Evolutionary conservation across 1,284 basidiomycete species (phyloP).

Genomic region (Rhizoctonia solani): DNA sequence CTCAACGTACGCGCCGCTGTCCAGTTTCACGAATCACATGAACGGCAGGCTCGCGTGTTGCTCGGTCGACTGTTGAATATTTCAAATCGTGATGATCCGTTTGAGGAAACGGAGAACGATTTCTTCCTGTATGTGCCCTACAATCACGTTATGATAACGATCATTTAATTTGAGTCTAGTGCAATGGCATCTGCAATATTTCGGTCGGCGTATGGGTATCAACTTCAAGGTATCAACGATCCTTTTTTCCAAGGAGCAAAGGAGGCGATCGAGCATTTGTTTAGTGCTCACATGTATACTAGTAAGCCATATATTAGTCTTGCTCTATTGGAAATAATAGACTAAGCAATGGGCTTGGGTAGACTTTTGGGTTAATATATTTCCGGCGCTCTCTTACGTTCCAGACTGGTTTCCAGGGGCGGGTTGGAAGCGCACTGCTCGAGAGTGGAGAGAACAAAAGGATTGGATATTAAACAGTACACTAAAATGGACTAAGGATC

Average conservation of each 20-base stretch:
- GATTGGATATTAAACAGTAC: not conserved
- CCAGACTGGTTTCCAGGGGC: constrained; percentile 56
- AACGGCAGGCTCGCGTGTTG: not conserved
- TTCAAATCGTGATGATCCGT: not conserved
- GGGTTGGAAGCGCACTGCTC: constrained; percentile 54
- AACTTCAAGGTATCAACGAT: not conserved
- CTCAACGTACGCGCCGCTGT: not conserved
- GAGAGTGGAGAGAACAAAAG: constrained; percentile 46
- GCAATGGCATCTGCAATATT: constrained; percentile 9
- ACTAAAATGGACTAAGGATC: constrained; percentile 18
- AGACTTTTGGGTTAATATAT: constrained; percentile 35
- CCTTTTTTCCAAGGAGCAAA: not conserved
- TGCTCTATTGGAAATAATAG: not conserved
- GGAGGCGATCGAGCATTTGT: not conserved
- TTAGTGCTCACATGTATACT: constrained; percentile 1
- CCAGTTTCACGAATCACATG: constrained; percentile 4
- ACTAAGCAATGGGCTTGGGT: not conserved
- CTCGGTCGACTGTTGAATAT: not conserved
- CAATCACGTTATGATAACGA: not conserved
- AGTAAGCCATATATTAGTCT: not conserved
- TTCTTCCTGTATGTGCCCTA: not conserved
- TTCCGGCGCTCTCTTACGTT: constrained; percentile 43
- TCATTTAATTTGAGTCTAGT: not conserved
- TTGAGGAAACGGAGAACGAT: not conserved
- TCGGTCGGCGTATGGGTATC: constrained; percentile 8